A percentile compares a stretch with the other conserved stretches of the same genome.
These are phyloP conservation scores for Clarireedia monteithiana DNA, from an alignment of 2,329 filamentous ascomycete species.

Conservation along the genomic window DNA sequence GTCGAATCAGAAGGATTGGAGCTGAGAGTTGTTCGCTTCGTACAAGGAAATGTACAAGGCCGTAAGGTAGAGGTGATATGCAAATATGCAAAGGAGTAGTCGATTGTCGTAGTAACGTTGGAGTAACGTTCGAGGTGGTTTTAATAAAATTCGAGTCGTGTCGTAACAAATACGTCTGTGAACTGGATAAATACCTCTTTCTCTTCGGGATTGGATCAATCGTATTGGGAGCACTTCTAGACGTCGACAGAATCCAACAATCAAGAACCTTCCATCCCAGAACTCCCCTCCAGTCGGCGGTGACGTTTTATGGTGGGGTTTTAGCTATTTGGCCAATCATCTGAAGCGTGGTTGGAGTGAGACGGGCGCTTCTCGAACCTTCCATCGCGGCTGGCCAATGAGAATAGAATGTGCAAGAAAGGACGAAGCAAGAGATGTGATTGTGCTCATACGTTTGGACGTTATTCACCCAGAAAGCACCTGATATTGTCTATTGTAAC, in stretches of 20 bases:
- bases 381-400: not conserved
- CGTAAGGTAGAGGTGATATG: no score
- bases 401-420: no score
- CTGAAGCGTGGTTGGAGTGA: not conserved
- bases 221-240: no score
- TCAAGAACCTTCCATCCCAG: conserved; percentile 4
- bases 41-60: no score
- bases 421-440: no score
- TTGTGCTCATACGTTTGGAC: no score
- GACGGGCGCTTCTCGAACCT: conserved; percentile 1
- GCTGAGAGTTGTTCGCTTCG: no score
- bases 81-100: not conserved
- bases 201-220: no score
- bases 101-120: not conserved
- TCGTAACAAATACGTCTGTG: not conserved
- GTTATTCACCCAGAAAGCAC: no score
- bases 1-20: no score
- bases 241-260: not conserved
- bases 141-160: not conserved
- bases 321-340: not conserved
- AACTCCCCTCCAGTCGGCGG: not conserved
- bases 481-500: no score
- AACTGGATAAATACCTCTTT: not conserved
- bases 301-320: conserved; percentile 3
- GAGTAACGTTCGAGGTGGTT: not conserved